Evolutionary conservation across 202 grass and related monocot species (phyloP).

Genomic region (Schoenoplectus triqueter): DNA sequence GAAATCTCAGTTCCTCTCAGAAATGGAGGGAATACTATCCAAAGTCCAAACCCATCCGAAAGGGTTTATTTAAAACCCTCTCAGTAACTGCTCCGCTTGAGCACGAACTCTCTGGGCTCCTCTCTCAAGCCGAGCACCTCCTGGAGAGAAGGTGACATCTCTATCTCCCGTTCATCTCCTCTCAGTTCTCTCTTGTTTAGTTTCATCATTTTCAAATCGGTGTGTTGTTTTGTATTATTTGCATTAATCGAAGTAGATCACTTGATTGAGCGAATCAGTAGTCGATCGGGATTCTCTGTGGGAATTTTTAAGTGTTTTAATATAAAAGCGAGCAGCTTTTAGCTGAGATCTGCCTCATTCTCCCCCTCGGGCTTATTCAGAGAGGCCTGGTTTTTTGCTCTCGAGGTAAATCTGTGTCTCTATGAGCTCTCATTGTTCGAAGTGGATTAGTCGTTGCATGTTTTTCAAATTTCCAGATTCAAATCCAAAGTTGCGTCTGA

Average conservation of each 20-base stretch:
- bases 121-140: background rate
- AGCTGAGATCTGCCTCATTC: slow-evolving; percentile 23
- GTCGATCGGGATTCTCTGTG: background rate
- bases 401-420: slow-evolving; percentile 21
- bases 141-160: slow-evolving; percentile 3
- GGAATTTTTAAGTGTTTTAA: background rate
- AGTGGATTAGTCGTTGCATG: slow-evolving; percentile 21
- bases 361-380: slow-evolving; percentile 15
- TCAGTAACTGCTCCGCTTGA: background rate
- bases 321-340: slow-evolving; percentile 26
- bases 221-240: background rate
- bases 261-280: slow-evolving; percentile 1
- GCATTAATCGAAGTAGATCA: background rate
- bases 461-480: slow-evolving; percentile 11
- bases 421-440: slow-evolving; percentile 18
- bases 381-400: slow-evolving; percentile 10
- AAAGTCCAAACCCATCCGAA: background rate
- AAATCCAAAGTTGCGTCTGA: slow-evolving; percentile 26
- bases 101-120: slow-evolving; percentile 11
- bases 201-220: slow-evolving; percentile 12
- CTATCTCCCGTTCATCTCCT: background rate
- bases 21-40: background rate
- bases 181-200: background rate
- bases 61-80: slow-evolving; percentile 37
- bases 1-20: no score